These are phyloP conservation scores for Mimosa bimucronata DNA, from an alignment of 306 rosid species.

Conservation along the genomic window DNA sequence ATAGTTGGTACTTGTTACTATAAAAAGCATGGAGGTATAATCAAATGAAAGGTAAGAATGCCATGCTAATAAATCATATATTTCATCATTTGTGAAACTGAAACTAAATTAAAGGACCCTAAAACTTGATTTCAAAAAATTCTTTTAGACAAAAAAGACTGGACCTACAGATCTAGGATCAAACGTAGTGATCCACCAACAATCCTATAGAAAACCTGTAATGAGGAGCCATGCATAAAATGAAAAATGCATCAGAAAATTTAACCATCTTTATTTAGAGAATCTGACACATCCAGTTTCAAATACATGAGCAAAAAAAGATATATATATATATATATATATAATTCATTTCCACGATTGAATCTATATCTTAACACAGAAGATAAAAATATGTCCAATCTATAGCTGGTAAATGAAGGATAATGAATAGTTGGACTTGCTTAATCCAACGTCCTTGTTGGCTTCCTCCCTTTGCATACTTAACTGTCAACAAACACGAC, in stretches of 20 bases:
- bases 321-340: too few species aligned
- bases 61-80: conserved; percentile 21
- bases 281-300: not conserved
- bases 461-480: conserved; percentile 94
- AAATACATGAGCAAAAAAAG: conserved; percentile 26
- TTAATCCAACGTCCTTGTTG: too few species aligned
- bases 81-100: conserved; percentile 3
- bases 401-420: too few species aligned
- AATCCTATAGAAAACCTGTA: conserved; percentile 82
- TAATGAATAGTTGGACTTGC: too few species aligned
- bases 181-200: conserved; percentile 82
- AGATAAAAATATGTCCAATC: conserved; percentile 13
- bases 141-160: conserved; percentile 26
- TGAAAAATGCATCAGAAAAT: conserved; percentile 22
- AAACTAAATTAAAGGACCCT: conserved; percentile 29
- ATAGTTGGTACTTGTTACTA: not conserved
- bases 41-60: conserved; percentile 1
- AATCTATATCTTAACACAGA: conserved; percentile 9
- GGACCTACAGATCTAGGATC: conserved; percentile 89
- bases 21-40: conserved; percentile 6
- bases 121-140: conserved; percentile 11
- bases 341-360: not conserved
- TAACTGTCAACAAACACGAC: conserved; percentile 44
- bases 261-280: conserved; percentile 17
- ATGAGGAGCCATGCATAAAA: conserved; percentile 33